Evolutionary conservation across 163 green algal genomes (phyloP), one percentile per base, ranked within the genome.

Genomic region (Scenedesmus sp.): DNA sequence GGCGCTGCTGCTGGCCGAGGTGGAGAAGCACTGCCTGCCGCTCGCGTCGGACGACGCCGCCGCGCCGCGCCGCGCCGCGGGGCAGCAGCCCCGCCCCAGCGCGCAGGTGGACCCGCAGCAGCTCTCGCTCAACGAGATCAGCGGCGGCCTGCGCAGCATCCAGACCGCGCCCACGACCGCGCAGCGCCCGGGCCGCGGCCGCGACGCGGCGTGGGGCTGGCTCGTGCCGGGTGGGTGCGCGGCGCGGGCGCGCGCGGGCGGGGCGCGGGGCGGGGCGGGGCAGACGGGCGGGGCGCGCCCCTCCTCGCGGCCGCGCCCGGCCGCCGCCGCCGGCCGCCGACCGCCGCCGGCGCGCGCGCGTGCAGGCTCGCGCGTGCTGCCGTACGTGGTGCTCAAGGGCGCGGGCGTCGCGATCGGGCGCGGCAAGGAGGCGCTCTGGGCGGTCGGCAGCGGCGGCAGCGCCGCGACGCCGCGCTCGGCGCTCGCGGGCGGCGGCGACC

Each of bases 351-450:
- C n/a, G n/a, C n/a, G n/a, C n/a, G n/a, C 44, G 2, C 33, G 36
- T 33, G n/a, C 69, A 69, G 85, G 85, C 44, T 86, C 86, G 29
- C 60, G 80, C 11, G 44, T 86, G 69, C 85, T 93, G 85, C 88
- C 86, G 26, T 81, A 87, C 57, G 84, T 92, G 47, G 76, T 90
- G 75, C 77, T 93, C 75, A 86, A 87, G 72, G 88, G 87, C 4
- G 56, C 70, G 0, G 88, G 83, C 3, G 82, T 87, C n/a, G 86
- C 74, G 14, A 75, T 92, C 11, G 88, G 88, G 2, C 72, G 88
- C 15, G 87, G 87, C 36, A 65, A 75, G n/a, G 86, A 91, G 31
- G 81, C 80, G 2, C 83, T 83, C 22, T 69, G 84, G 65, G 81
- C 83, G 2, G 73, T 85, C n/a, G 45, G 57, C 24, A 24, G 56